These are phyloP conservation scores for Starmerella ratchasimensis DNA, from an alignment of 805 yeast species.

Conservation along the genomic window DNA sequence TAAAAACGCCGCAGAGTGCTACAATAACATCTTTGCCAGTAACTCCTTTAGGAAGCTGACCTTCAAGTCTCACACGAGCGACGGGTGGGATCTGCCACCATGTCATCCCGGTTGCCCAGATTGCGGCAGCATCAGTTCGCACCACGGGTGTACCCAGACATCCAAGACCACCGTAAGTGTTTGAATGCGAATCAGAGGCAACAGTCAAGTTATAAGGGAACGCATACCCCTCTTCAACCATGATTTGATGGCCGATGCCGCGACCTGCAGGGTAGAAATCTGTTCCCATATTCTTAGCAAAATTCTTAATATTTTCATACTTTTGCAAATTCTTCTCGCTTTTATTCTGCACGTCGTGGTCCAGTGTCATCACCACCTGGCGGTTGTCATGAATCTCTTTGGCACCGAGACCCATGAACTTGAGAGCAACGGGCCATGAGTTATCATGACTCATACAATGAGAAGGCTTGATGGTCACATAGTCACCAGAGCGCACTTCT, in stretches of 20 bases:
- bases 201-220: slow-evolving; percentile 87
- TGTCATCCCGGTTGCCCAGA: slow-evolving; percentile 99
- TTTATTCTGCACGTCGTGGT: slow-evolving; percentile 95
- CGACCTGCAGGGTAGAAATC: slow-evolving; percentile 98
- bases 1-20: slow-evolving; percentile 83
- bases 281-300: slow-evolving; percentile 80
- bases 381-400: slow-evolving; percentile 64
- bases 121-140: slow-evolving; percentile 96
- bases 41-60: slow-evolving; percentile 69
- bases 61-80: slow-evolving; percentile 78
- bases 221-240: slow-evolving; percentile 98
- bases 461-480: slow-evolving; percentile 86
- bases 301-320: slow-evolving; percentile 74
- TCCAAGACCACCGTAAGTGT: slow-evolving; percentile 96
- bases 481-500: slow-evolving; percentile 76
- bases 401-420: slow-evolving; percentile 92
- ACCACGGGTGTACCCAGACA: slow-evolving; percentile 94
- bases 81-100: slow-evolving; percentile 99
- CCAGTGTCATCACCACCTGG: slow-evolving; percentile 91
- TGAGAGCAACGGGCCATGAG: slow-evolving; percentile 98
- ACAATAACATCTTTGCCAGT: slow-evolving; percentile 96
- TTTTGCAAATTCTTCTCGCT: slow-evolving; percentile 76
- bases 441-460: slow-evolving; percentile 99
- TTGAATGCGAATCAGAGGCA: slow-evolving; percentile 95
- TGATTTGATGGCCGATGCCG: slow-evolving; percentile 97